Evolutionary conservation across 495 filamentous ascomycete species (phyloP).

Genomic region (Penicillium soppii): DNA sequence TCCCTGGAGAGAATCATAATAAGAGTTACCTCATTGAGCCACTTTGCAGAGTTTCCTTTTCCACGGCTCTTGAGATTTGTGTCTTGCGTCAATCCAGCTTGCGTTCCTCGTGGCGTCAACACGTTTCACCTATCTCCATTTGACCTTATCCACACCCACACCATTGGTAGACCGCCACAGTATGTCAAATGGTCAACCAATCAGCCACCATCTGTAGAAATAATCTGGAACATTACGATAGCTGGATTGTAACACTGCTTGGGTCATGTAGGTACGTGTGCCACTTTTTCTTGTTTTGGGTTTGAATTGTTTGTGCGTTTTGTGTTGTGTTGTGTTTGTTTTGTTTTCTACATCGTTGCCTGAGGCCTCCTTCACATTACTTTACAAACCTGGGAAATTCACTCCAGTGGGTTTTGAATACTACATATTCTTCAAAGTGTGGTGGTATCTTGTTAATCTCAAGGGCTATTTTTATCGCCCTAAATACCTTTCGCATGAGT

Average conservation of each 20-base stretch:
- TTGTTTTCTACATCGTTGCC: too few species aligned
- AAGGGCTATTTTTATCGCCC: too few species aligned
- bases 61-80: neutral
- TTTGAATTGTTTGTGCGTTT: neutral
- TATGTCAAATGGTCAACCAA: neutral
- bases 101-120: neutral
- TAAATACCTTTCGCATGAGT: too few species aligned
- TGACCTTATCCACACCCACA: neutral
- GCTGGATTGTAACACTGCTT: neutral
- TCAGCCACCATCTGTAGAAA: neutral
- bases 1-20: too few species aligned
- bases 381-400: too few species aligned
- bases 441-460: too few species aligned
- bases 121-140: neutral
- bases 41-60: neutral
- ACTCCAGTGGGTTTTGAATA: too few species aligned
- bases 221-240: neutral
- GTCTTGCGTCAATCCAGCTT: neutral
- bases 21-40: neutral
- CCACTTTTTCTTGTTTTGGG: neutral
- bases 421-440: too few species aligned
- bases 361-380: too few species aligned
- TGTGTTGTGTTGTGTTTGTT: neutral
- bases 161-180: neutral
- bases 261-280: slow-evolving; percentile 2